A percentile compares a stretch with the other conserved stretches of the same genome.
These are phyloP conservation scores for Cladobotryum protrusum DNA, from an alignment of 2,329 filamentous ascomycete genomes.

Conservation along the genomic window DNA sequence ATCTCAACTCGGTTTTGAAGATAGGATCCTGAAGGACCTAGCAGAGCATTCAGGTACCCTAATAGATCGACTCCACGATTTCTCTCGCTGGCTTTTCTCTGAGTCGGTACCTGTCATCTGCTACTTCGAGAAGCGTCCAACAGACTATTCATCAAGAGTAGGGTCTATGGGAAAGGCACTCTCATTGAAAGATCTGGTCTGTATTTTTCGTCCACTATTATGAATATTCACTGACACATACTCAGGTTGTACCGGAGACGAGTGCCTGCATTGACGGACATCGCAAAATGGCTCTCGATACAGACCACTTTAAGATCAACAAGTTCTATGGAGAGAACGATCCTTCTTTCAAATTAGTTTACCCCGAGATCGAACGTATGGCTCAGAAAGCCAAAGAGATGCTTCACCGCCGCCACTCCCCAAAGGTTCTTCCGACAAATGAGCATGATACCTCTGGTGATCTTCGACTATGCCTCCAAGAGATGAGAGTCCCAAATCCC, in stretches of 20 bases:
- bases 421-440: slow-evolving; percentile 1
- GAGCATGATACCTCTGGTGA: neutral
- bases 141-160: slow-evolving; percentile 8
- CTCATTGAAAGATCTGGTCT: neutral
- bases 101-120: slow-evolving; percentile 10
- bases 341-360: slow-evolving; percentile 11
- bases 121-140: slow-evolving; percentile 9
- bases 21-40: slow-evolving; percentile 6
- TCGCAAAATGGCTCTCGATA: slow-evolving; percentile 7
- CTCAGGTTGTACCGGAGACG: slow-evolving; percentile 9
- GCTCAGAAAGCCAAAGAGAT: neutral
- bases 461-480: slow-evolving; percentile 3
- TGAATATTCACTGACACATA: neutral
- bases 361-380: slow-evolving; percentile 9
- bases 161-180: slow-evolving; percentile 1
- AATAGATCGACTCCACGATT: slow-evolving; percentile 12
- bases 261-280: slow-evolving; percentile 13
- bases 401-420: neutral
- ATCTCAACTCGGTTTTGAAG: neutral
- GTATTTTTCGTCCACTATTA: slow-evolving; percentile 1
- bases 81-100: slow-evolving; percentile 9
- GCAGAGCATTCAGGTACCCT: slow-evolving; percentile 7
- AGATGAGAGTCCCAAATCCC: slow-evolving; percentile 8
- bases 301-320: slow-evolving; percentile 12
- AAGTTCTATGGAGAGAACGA: slow-evolving; percentile 10